phyloP scores from a whole-genome alignment of 129 eudicot species.

The Artemisia annua region DNA sequence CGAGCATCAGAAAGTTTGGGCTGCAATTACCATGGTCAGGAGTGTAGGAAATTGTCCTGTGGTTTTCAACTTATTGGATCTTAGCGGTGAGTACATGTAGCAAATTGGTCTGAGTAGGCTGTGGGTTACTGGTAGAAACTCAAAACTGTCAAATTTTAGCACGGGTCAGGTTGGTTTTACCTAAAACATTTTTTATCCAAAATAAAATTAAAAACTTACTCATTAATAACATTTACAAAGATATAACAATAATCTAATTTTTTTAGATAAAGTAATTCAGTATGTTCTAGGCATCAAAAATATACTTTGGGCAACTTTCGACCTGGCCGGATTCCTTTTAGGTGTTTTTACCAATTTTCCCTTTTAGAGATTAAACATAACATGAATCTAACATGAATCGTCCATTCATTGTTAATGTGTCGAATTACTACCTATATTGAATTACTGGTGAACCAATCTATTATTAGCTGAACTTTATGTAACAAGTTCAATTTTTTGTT shows the following conservation, averaged over 20 bases:
- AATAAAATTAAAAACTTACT: background rate
- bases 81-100: constrained; percentile 73
- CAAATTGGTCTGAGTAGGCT: background rate
- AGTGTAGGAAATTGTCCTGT: constrained; percentile 83
- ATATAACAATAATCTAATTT: background rate
- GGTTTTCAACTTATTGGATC: constrained; percentile 74
- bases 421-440: no score
- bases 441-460: no score
- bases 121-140: background rate
- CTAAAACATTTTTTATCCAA: constrained; percentile 3
- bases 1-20: constrained; percentile 82
- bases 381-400: background rate
- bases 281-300: background rate
- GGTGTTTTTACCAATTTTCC: background rate
- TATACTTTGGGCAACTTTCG: background rate
- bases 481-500: background rate
- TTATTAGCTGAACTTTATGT: background rate
- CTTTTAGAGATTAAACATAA: background rate
- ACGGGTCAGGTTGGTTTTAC: background rate
- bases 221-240: background rate
- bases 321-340: background rate
- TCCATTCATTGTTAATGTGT: background rate
- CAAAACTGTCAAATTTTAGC: background rate
- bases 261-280: background rate
- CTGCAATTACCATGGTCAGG: constrained; percentile 79